Evolutionary conservation across 352 stramenopile genomes (phyloP).

Genomic region (Pythium guiyangense): DNA sequence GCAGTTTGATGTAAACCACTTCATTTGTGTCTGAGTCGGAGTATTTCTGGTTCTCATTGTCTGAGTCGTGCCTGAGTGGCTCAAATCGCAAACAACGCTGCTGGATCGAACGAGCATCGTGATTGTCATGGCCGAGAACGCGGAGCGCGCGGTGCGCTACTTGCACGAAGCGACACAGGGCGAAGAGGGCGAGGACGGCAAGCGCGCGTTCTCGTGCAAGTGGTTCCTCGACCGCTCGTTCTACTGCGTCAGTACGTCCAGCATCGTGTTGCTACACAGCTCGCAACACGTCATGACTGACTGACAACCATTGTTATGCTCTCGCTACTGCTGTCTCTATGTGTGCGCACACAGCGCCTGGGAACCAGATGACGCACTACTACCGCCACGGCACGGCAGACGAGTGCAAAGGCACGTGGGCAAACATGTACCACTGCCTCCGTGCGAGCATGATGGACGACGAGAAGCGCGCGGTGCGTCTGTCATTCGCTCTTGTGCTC

Average conservation of each 20-base stretch:
- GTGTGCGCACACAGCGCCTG: slow-evolving; percentile 42
- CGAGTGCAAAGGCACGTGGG: slow-evolving; percentile 78
- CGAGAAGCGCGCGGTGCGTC: slow-evolving; percentile 56
- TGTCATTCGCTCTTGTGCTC: background rate
- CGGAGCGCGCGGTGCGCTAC: slow-evolving; percentile 59
- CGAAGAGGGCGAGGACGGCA: slow-evolving; percentile 27
- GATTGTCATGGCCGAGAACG: slow-evolving; percentile 23
- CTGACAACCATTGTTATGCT: background rate
- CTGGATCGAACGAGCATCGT: slow-evolving; percentile 2
- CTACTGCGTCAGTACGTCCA: slow-evolving; percentile 78
- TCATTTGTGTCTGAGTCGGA: too few species aligned
- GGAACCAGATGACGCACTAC: slow-evolving; percentile 80
- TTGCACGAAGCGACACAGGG: slow-evolving; percentile 37
- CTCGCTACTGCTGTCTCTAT: background rate
- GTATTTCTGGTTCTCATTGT: too few species aligned
- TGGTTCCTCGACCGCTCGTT: slow-evolving; percentile 82
- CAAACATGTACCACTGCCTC: slow-evolving; percentile 80
- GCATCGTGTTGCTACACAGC: slow-evolving; percentile 13
- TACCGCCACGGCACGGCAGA: slow-evolving; percentile 69
- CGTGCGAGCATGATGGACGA: slow-evolving; percentile 76
- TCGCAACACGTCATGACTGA: background rate
- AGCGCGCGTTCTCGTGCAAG: slow-evolving; percentile 54
- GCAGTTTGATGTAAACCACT: too few species aligned
- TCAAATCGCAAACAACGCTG: too few species aligned
- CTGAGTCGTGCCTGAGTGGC: too few species aligned